A percentile compares a stretch with the other conserved stretches of the same genome.
phyloP scores from a whole-genome alignment of 805 yeast genomes.

The Yamadazyma ubonensis region DNA sequence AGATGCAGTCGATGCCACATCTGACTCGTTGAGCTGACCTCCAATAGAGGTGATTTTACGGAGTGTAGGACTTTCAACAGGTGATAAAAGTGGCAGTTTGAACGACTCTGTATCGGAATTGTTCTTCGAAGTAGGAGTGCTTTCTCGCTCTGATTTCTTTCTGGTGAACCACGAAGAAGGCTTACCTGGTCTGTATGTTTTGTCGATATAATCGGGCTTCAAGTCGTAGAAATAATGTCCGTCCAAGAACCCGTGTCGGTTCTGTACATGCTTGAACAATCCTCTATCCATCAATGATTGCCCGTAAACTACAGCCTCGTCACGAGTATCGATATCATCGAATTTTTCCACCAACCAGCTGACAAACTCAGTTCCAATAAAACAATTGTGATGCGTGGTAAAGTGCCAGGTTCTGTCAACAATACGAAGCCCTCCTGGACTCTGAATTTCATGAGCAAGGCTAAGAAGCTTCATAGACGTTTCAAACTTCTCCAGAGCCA shows the following conservation, averaged over 20 bases:
- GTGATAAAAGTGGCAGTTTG: conserved; percentile 24
- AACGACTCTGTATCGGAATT: conserved; percentile 29
- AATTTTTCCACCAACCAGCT: conserved; percentile 80
- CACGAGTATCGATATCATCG: conserved; percentile 75
- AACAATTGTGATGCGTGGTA: conserved; percentile 71
- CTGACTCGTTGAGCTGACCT: conserved; percentile 19
- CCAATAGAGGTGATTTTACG: conserved; percentile 19
- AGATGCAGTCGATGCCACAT: conserved; percentile 27
- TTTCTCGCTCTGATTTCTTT: conserved; percentile 17
- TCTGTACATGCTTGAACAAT: conserved; percentile 76
- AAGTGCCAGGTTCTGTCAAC: conserved; percentile 91
- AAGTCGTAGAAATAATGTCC: conserved; percentile 90
- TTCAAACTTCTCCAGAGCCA: conserved; percentile 40
- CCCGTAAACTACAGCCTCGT: conserved; percentile 81
- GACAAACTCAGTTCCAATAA: conserved; percentile 82
- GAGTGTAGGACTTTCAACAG: conserved; percentile 21
- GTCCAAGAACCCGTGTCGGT: conserved; percentile 80
- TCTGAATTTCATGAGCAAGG: conserved; percentile 66
- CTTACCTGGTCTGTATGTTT: conserved; percentile 20
- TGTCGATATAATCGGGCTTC: conserved; percentile 49
- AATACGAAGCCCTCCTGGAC: conserved; percentile 61
- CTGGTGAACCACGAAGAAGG: conserved; percentile 32
- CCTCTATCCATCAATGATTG: conserved; percentile 71
- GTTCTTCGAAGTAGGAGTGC: conserved; percentile 18
- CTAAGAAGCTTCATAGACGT: conserved; percentile 50